Evolutionary conservation across 2,329 filamentous ascomycete species (phyloP).

Genomic region (Coniochaeta prunicola): DNA sequence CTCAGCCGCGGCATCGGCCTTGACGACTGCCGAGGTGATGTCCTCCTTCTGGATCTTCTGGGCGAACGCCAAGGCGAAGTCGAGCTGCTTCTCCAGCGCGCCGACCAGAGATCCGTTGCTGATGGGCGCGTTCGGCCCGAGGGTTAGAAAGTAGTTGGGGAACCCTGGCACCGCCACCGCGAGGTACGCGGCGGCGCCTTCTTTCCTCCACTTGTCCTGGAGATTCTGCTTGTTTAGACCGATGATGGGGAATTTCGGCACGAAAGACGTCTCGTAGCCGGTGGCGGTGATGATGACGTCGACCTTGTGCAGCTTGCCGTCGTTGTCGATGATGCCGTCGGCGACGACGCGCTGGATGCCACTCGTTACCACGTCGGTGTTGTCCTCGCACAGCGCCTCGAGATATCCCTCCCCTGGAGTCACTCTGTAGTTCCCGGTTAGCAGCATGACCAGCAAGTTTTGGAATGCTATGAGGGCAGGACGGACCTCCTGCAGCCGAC

Average conservation of each 20-base stretch:
- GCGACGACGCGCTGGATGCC: constrained; percentile 47
- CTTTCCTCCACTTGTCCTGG: constrained; percentile 36
- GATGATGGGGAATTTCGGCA: constrained; percentile 50
- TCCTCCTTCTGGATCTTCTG: constrained; percentile 58
- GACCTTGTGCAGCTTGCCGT: constrained; percentile 45
- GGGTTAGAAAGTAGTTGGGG: constrained; percentile 55
- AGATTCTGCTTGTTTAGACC: constrained; percentile 26
- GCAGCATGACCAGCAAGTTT: too few relatives aligned
- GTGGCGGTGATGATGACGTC: constrained; percentile 60
- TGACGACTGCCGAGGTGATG: constrained; percentile 52
- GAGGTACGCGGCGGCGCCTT: constrained; percentile 55
- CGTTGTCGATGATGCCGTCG: constrained; percentile 46
- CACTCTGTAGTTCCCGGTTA: constrained; percentile 33
- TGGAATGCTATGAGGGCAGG: too few relatives aligned
- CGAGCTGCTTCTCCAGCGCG: constrained; percentile 55
- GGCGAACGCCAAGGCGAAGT: constrained; percentile 57
- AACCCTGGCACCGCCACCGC: constrained; percentile 54
- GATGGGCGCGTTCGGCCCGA: constrained; percentile 49
- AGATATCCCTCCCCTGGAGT: constrained; percentile 59
- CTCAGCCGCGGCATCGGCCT: constrained; percentile 51
- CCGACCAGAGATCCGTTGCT: constrained; percentile 58
- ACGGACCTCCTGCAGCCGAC: constrained; percentile 8
- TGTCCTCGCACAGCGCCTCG: constrained; percentile 49
- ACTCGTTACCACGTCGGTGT: constrained; percentile 48
- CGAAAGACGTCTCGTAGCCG: constrained; percentile 50